These are phyloP conservation scores for Acacia acuminata DNA, from an alignment of 306 rosid genomes.

Conservation along the genomic window DNA sequence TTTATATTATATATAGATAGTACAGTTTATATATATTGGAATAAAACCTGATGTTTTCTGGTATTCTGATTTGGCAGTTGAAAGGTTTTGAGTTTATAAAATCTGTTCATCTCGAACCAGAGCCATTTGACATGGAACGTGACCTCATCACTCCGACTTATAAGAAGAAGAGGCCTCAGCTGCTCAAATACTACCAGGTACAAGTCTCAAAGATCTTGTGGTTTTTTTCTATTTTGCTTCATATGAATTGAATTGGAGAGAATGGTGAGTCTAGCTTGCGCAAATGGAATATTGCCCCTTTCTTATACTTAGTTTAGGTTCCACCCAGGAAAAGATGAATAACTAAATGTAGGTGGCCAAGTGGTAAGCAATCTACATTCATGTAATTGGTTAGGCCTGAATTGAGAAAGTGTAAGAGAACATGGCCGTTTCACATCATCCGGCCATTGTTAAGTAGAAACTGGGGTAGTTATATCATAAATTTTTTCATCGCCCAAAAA, in stretches of 20 bases:
- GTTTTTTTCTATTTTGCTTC: background rate
- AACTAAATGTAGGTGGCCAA: background rate
- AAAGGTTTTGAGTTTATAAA: constrained; percentile 84
- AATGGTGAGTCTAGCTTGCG: background rate
- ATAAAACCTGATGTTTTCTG: constrained; percentile 29
- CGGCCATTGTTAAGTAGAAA: background rate
- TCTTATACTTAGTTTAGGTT: background rate
- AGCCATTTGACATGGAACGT: constrained; percentile 86
- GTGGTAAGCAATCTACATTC: constrained; percentile 6
- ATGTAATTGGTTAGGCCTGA: background rate
- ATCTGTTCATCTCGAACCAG: constrained; percentile 85
- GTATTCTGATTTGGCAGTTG: constrained; percentile 56
- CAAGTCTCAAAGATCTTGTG: background rate
- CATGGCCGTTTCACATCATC: background rate
- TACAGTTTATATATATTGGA: background rate
- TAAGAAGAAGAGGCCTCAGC: constrained; percentile 89
- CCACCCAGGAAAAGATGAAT: background rate
- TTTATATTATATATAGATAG: background rate
- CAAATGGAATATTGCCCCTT: background rate
- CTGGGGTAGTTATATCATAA: background rate
- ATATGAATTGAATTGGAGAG: background rate
- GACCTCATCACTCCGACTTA: constrained; percentile 88
- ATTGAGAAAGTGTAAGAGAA: background rate
- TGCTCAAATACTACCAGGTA: constrained; percentile 88
- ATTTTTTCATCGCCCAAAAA: background rate